A percentile compares a stretch with the other conserved stretches of the same genome.
Conservation (phyloP, 495 filamentous ascomycete species). For the Aspergillus avenaceus region DNA sequence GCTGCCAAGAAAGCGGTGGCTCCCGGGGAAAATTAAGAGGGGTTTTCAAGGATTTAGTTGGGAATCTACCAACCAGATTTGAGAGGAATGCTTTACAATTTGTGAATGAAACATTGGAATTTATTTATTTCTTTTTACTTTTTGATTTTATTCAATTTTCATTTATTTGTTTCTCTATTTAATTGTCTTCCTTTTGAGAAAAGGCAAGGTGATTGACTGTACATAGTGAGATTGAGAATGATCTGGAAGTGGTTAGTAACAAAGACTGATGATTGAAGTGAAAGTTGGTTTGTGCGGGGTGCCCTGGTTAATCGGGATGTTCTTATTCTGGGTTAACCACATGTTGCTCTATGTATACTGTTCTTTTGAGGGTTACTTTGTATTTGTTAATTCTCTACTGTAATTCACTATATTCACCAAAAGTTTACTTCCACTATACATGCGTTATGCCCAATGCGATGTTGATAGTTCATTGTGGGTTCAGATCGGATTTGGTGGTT, state of each 20-base stretch:
- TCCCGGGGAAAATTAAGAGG: background rate
- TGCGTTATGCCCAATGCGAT: too few relatives aligned
- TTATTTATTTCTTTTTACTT: too few relatives aligned
- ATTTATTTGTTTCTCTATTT: too few relatives aligned
- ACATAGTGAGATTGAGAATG: background rate
- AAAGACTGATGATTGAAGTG: background rate
- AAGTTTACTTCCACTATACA: too few relatives aligned
- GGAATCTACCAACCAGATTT: background rate
- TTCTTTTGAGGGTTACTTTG: background rate
- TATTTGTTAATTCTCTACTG: too few relatives aligned
- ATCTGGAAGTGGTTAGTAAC: background rate
- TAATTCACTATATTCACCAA: too few relatives aligned
- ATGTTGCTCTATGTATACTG: background rate
- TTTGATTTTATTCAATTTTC: too few relatives aligned
- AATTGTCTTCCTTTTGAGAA: too few relatives aligned
- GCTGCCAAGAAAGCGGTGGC: conserved; percentile 10
- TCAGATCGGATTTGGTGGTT: conserved; percentile 7
- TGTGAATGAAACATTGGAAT: too few relatives aligned
- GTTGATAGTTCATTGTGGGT: conserved; percentile 13
- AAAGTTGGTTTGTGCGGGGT: conserved; percentile 3
- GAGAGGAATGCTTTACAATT: too few relatives aligned
- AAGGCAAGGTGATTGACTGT: background rate
- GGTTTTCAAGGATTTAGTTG: background rate
- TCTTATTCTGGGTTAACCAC: background rate
- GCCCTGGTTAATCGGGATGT: background rate